Evolutionary conservation across 306 rosid genomes (phyloP).

Genomic region (Pyrus betulifolia): DNA sequence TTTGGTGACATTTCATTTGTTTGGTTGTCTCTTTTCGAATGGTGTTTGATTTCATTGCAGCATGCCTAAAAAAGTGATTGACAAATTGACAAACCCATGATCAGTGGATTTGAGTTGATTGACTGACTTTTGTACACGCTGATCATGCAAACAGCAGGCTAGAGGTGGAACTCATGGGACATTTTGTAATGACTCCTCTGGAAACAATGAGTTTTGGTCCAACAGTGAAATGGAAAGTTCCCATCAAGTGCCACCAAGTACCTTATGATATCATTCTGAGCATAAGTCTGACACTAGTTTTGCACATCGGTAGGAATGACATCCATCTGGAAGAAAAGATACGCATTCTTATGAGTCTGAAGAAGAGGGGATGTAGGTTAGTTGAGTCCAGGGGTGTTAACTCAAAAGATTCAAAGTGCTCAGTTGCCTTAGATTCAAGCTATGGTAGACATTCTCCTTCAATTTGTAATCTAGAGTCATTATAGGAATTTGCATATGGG

Average conservation of each 20-base stretch:
- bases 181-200: background rate
- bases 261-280: background rate
- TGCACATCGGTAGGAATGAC: background rate
- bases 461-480: background rate
- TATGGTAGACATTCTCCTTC: background rate
- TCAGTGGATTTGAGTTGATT: background rate
- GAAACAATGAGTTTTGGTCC: background rate
- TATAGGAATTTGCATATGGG: background rate
- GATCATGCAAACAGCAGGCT: background rate
- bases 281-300: background rate
- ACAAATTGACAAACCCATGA: background rate
- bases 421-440: background rate
- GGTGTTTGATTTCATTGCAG: too few species aligned
- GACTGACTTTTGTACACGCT: background rate
- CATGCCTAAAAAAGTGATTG: too few species aligned
- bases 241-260: background rate
- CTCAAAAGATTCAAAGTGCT: background rate
- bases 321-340: background rate
- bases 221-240: slow-evolving; percentile 1
- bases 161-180: background rate
- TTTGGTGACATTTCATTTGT: background rate
- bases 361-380: background rate
- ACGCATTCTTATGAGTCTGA: background rate
- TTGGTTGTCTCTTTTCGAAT: too few species aligned
- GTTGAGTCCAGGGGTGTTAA: background rate